Evolutionary conservation across 1,139 yeast species (phyloP), one percentile per base, ranked within the genome.

Genomic region (Blastobotrys proliferans): DNA sequence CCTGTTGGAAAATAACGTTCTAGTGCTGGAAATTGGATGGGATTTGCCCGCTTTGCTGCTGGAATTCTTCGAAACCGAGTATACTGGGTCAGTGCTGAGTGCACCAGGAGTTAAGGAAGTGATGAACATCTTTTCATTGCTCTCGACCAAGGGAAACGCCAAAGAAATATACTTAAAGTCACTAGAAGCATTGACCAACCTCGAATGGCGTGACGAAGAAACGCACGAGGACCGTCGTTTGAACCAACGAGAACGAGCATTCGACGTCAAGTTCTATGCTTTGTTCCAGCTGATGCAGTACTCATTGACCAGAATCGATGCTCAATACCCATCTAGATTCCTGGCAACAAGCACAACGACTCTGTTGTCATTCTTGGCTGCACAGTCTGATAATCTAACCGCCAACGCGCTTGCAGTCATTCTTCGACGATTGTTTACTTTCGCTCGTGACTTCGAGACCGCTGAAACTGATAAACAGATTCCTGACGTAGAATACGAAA

Each of bases 21-120:
- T 86, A 28, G 68, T 80, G 0, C 68, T 73, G 47, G 85, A 83
- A 53, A 76, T 86, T 46, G 95, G 94, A 1, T 88, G 97, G 97
- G 96, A 88, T 60, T 59, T 88, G 18, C 96, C 95, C 0, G 73
- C 70, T 25, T 58, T 84, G 35, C 55, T 88, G 16, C 57, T 85
- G 33, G 55, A 58, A 19, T 65, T 58, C 46, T 51, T 64, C 20
- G 59, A 50, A 18, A 39, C 51, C 6, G 42, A 55, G 46, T 47
- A 53, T 40, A 53, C 48, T 11, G 39, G 41, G 4, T 30, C 43
- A 2, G 38, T 57, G 19, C 43, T 42, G 18, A 13, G 22, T 3
- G 45, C 51, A 11, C 53, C 62, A 4, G 47, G 51, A 24, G 50
- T 69, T 16, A 46, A 51, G 4, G 42, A 51, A 0, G 58, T 77